Base-by-base conservation (phyloP, 2,329 filamentous ascomycete genomes). In the Trichothecium sympodiale region DNA sequence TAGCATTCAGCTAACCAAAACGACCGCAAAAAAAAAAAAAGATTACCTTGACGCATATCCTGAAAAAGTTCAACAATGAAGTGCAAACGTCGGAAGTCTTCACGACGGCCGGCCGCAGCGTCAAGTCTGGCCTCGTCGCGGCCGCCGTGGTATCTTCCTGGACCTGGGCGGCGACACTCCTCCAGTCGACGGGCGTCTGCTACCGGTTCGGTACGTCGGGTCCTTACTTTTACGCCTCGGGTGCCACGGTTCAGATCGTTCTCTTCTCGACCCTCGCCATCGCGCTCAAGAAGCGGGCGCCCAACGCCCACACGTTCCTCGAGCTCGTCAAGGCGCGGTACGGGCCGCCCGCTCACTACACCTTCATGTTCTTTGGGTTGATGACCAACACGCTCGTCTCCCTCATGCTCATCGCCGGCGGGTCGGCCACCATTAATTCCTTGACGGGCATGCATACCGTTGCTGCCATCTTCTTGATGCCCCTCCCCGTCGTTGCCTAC, bases 81-180 rank as follows among this genome's bases (percentile, higher is more conserved):
- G 65, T 88, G 3, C 86, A 94, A 56, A 94, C 88, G 0, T 88
- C 83, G 0, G 87, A 94, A 61, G 91, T 87, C 75, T 94, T 94
- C 67, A 87, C 74, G 43, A 94, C 87, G 0, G 87, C 87, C 34
- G 86, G 86, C 14, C 71, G 88, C 42, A 87, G 83, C 2, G 84
- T 94, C 45, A 94, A 94, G 54, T 87, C 84, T 8, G 88, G 87
- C 30, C 68, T 94, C 12, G 85, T 94, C 1, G 83, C 84, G 9
- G 83, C 84, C 5, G 87, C 86, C 13, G 87, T 94, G n/a, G 85
- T 94, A 4, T 88, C 82, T 13, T 87, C 81, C 5, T 94, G 88
- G 87, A 94, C 87, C 0, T 94, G 86, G 86, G 86, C 85, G 1
- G 86, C 84, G 16, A 91, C 84, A 0, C 65, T 89, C 2, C 67